Percentiles rank a stretch among this genome's conserved stretches.
Conservation (phyloP, 768 basidiomycete genomes). For the Psilocybe cubensis region DNA sequence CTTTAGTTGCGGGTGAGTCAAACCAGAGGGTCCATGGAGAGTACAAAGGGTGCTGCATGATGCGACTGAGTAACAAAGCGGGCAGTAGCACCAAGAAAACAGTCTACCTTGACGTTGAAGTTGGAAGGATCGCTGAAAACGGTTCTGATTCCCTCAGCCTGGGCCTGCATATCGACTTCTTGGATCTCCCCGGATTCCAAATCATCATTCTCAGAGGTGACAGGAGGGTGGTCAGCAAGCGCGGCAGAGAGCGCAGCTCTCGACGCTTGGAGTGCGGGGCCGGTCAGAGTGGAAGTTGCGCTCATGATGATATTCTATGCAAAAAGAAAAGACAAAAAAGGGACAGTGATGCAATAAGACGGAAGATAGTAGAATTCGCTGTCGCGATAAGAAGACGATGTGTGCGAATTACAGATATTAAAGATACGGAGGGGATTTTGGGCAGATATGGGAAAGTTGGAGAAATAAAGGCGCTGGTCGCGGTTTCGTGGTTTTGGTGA, state of each 20-base stretch:
- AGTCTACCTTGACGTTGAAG: slow-evolving; percentile 92
- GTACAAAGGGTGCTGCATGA: slow-evolving; percentile 83
- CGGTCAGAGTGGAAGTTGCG: slow-evolving; percentile 58
- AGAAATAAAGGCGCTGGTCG: slow-evolving; percentile 6
- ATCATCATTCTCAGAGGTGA: slow-evolving; percentile 36
- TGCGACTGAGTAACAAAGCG: slow-evolving; percentile 4
- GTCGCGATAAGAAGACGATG: not conserved
- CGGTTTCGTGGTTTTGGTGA: slow-evolving; percentile 29
- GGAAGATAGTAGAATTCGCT: slow-evolving; percentile 3
- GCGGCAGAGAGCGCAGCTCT: slow-evolving; percentile 80
- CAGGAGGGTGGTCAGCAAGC: slow-evolving; percentile 42
- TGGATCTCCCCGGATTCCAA: slow-evolving; percentile 84
- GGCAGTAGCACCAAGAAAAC: not conserved
- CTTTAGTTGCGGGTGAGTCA: slow-evolving; percentile 92
- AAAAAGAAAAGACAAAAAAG: slow-evolving; percentile 16
- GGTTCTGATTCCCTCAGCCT: slow-evolving; percentile 84
- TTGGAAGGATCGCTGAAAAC: slow-evolving; percentile 92
- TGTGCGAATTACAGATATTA: slow-evolving; percentile 19
- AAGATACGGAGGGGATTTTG: slow-evolving; percentile 8
- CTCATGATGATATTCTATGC: slow-evolving; percentile 30
- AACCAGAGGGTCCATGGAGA: slow-evolving; percentile 99
- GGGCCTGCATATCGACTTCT: slow-evolving; percentile 83
- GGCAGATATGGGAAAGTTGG: not conserved
- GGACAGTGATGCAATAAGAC: slow-evolving; percentile 13
- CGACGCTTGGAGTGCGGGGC: slow-evolving; percentile 74